Evolutionary conservation across 495 filamentous ascomycete genomes (phyloP).

Genomic region (Astrothelium macrocarpum): DNA sequence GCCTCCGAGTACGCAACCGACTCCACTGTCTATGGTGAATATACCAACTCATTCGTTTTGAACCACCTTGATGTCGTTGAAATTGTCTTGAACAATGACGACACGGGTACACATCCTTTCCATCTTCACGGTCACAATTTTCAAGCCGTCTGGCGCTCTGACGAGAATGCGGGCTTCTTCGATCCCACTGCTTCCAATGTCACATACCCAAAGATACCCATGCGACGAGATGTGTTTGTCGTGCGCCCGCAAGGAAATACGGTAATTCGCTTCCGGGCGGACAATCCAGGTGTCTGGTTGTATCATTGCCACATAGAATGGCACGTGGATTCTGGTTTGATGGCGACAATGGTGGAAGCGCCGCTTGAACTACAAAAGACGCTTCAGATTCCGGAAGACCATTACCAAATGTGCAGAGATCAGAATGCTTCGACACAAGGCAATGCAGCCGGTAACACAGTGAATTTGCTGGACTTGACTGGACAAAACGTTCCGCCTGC

Average conservation of each 20-base stretch:
- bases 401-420: constrained; percentile 52
- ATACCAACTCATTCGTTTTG: constrained; percentile 61
- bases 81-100: constrained; percentile 71
- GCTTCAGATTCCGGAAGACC: constrained; percentile 52
- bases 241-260: constrained; percentile 40
- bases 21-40: constrained; percentile 59
- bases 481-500: constrained; percentile 49
- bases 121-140: constrained; percentile 84
- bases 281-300: constrained; percentile 69
- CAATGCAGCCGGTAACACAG: constrained; percentile 67
- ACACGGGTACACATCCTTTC: constrained; percentile 70
- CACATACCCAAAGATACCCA: constrained; percentile 40
- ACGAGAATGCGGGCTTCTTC: constrained; percentile 40
- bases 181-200: constrained; percentile 30
- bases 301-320: constrained; percentile 81
- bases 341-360: constrained; percentile 61
- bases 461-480: constrained; percentile 52
- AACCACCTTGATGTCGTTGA: constrained; percentile 60
- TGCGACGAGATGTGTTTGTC: constrained; percentile 49
- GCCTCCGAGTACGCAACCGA: constrained; percentile 54
- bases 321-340: constrained; percentile 66
- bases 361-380: constrained; percentile 53
- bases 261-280: constrained; percentile 39
- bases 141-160: constrained; percentile 54
- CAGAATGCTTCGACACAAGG: constrained; percentile 42